Evolutionary conservation across 2,329 filamentous ascomycete species (phyloP).

Genomic region (Colletotrichum nymphaeae): DNA sequence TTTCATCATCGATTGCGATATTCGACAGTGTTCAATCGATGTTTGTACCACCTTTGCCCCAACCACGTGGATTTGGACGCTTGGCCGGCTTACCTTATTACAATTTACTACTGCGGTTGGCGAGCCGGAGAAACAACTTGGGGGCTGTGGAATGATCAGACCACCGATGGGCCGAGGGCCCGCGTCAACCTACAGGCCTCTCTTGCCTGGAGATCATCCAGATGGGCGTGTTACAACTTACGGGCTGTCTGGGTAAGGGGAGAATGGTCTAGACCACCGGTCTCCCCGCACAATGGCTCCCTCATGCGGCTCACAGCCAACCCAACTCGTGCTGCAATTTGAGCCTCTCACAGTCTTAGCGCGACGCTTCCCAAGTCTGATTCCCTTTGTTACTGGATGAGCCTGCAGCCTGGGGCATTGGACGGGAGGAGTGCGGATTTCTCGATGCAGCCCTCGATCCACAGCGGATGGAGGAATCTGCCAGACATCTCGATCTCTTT

Average conservation of each 20-base stretch:
- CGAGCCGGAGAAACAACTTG: neutral
- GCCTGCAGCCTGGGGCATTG: neutral
- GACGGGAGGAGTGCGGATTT: neutral
- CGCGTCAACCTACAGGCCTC: neutral
- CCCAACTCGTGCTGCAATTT: neutral
- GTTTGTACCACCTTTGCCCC: neutral
- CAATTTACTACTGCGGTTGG: neutral
- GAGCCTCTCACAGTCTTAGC: neutral
- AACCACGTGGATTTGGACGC: neutral
- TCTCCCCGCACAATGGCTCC: constrained; percentile 20
- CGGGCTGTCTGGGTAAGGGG: constrained; percentile 29
- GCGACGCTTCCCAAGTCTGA: neutral
- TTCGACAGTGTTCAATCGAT: neutral
- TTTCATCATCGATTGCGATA: neutral
- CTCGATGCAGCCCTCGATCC: neutral
- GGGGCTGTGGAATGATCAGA: constrained; percentile 1
- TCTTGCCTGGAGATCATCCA: constrained; percentile 8
- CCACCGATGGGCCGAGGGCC: constrained; percentile 2
- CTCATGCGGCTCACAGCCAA: constrained; percentile 19
- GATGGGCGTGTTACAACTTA: neutral
- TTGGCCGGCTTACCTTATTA: neutral
- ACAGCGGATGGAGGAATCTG: neutral
- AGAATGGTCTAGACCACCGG: constrained; percentile 30
- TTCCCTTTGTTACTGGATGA: neutral
- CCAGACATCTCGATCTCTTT: neutral